Conservation (phyloP, 169 alveolate genomes). For the Eimeria necatrix region DNA sequence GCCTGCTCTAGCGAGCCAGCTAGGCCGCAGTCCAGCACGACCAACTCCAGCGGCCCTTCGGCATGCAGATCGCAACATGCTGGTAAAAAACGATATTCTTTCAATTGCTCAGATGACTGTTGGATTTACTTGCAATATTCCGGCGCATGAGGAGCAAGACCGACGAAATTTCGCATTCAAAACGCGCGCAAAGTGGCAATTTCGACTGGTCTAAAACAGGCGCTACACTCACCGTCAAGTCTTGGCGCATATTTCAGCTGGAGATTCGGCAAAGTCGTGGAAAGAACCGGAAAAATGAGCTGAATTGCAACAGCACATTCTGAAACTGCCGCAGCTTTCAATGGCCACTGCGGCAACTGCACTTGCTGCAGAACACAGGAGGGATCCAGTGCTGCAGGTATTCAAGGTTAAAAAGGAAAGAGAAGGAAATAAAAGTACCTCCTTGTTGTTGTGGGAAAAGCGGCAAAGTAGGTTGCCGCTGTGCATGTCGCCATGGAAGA, state of each 20-base stretch:
- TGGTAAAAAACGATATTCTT: no score
- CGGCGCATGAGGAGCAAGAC: no score
- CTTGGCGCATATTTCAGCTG: neutral
- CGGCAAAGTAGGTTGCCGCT: constrained; percentile 80
- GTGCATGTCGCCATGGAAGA: constrained; percentile 82
- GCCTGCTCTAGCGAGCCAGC: constrained; percentile 64
- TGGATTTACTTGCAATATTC: no score
- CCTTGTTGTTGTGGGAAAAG: constrained; percentile 43
- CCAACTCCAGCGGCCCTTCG: constrained; percentile 54
- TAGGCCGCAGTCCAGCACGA: constrained; percentile 81
- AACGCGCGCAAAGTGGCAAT: no score
- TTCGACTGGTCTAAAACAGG: neutral
- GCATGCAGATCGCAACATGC: neutral
- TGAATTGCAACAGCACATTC: constrained; percentile 29
- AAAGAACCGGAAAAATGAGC: constrained; percentile 69
- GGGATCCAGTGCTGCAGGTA: no score
- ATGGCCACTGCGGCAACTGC: no score
- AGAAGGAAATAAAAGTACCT: constrained; percentile 30
- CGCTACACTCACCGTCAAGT: constrained; percentile 28
- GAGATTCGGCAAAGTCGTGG: constrained; percentile 2
- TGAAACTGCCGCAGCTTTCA: neutral
- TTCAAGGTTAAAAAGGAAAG: no score
- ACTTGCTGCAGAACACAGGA: neutral
- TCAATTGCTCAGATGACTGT: no score
- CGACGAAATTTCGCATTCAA: no score